A percentile compares a stretch with the other conserved stretches of the same genome.
Conservation (phyloP, 768 basidiomycete species). For the Scleroderma bovista region DNA sequence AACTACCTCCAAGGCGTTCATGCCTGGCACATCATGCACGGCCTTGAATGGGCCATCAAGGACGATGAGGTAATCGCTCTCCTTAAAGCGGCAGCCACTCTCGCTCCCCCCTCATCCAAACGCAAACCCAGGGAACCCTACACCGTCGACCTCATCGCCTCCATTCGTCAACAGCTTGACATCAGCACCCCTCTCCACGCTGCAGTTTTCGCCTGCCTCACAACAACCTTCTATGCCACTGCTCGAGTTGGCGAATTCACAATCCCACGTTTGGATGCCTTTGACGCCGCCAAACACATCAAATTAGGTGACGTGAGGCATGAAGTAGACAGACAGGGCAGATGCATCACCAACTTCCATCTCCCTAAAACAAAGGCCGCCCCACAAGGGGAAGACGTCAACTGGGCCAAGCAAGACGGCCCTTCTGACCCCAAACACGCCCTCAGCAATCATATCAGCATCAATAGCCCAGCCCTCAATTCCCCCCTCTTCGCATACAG, state of each 20-base stretch:
- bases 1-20: constrained; percentile 37
- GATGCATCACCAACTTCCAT: constrained; percentile 20
- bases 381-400: constrained; percentile 14
- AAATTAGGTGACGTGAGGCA: background rate
- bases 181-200: constrained; percentile 26
- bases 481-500: background rate
- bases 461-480: constrained; percentile 22
- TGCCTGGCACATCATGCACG: constrained; percentile 45
- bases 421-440: constrained; percentile 7
- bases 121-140: background rate
- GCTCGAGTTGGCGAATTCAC: too few species aligned
- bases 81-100: background rate
- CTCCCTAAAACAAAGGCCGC: background rate
- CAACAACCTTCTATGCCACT: background rate
- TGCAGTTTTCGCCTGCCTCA: constrained; percentile 30
- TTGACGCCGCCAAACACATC: background rate
- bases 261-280: background rate
- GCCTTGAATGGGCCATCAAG: constrained; percentile 25
- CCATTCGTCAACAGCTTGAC: constrained; percentile 15
- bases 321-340: constrained; percentile 7
- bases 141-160: background rate
- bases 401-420: constrained; percentile 6
- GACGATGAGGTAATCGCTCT: constrained; percentile 10
- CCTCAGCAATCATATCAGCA: constrained; percentile 6
- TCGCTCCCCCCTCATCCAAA: background rate